Conservation (phyloP, 2,329 filamentous ascomycete species). For the Emmonsiellopsis sp. region DNA sequence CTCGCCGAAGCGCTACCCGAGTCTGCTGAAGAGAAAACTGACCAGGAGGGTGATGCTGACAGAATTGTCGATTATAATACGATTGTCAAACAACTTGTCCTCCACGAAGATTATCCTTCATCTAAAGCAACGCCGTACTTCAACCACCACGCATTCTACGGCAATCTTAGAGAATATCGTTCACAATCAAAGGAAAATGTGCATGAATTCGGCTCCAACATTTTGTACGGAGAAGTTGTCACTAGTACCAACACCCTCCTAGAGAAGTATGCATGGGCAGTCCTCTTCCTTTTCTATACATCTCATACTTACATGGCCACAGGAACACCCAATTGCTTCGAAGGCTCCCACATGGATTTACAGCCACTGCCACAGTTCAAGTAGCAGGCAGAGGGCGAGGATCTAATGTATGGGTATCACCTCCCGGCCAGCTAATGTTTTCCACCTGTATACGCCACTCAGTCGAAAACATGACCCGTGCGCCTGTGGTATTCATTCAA, state of each 20-base stretch:
- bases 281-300: background rate
- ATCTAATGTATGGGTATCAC: conserved; percentile 89
- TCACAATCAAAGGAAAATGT: conserved; percentile 46
- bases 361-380: conserved; percentile 76
- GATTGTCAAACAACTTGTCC: conserved; percentile 62
- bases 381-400: conserved; percentile 81
- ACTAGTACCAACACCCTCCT: conserved; percentile 90
- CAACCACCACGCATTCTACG: conserved; percentile 70
- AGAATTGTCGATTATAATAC: conserved; percentile 66
- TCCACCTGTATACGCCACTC: conserved; percentile 81
- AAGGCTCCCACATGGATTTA: conserved; percentile 75
- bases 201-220: conserved; percentile 59
- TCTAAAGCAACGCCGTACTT: conserved; percentile 73
- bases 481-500: conserved; percentile 86
- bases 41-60: conserved; percentile 33
- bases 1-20: conserved; percentile 45
- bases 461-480: conserved; percentile 57
- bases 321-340: conserved; percentile 71
- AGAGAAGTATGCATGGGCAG: conserved; percentile 55
- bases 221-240: conserved; percentile 85
- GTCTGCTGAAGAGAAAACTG: conserved; percentile 23
- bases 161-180: conserved; percentile 60
- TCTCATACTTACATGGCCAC: conserved; percentile 4
- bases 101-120: conserved; percentile 63
- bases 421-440: conserved; percentile 76